Conservation (phyloP, 306 rosid genomes). For the Corylus americana region DNA sequence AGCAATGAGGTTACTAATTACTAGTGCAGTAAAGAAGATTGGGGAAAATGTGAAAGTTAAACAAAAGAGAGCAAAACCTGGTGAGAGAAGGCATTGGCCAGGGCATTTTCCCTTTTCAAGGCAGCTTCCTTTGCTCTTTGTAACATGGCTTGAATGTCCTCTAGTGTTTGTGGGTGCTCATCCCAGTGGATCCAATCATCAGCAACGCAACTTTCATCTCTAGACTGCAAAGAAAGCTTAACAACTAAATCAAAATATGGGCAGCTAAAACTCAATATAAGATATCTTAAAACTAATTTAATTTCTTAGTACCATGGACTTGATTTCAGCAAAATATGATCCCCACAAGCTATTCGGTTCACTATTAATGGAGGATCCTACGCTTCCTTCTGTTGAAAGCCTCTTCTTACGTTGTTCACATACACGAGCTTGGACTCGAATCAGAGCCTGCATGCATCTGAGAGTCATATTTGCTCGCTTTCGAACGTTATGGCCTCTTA, state of each 20-base stretch:
- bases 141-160: constrained; percentile 35
- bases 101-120: constrained; percentile 36
- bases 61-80: constrained; percentile 30
- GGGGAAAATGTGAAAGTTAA: neutral
- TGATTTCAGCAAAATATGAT: constrained; percentile 27
- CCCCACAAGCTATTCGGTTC: constrained; percentile 26
- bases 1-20: neutral
- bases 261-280: neutral
- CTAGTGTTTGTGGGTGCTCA: constrained; percentile 27
- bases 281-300: neutral
- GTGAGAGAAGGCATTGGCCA: constrained; percentile 49
- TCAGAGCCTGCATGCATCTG: constrained; percentile 59
- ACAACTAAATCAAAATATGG: neutral
- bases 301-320: constrained; percentile 31
- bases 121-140: constrained; percentile 39
- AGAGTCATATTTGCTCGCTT: constrained; percentile 50
- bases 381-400: constrained; percentile 38
- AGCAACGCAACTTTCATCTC: constrained; percentile 34
- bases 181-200: constrained; percentile 41
- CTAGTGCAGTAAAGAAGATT: neutral
- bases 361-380: constrained; percentile 29
- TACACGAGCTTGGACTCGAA: constrained; percentile 49
- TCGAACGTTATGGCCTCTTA: constrained; percentile 57
- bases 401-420: constrained; percentile 39
- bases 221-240: constrained; percentile 29